Evolutionary conservation across 768 basidiomycete genomes (phyloP).

Genomic region (Pleurotus citrinopileatus): DNA sequence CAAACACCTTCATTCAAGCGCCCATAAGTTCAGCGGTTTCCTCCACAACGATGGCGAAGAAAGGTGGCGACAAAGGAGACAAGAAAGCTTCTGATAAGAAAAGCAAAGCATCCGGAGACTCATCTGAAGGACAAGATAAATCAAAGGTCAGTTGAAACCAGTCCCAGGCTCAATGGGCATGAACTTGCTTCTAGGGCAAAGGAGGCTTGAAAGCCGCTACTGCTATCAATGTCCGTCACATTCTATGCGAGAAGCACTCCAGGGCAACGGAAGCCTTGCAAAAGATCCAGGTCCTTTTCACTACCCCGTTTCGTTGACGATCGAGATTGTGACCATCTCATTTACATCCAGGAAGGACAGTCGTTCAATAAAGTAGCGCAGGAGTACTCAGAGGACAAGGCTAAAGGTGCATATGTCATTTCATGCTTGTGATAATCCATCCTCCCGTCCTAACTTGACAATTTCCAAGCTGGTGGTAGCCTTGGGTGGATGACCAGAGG

Average conservation of each 20-base stretch:
- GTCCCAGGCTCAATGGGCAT: neutral
- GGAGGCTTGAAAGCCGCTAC: conserved; percentile 73
- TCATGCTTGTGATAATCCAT: neutral
- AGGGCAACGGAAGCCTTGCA: conserved; percentile 74
- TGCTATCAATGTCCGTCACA: conserved; percentile 83
- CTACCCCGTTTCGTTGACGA: neutral
- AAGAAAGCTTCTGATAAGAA: conserved; percentile 41
- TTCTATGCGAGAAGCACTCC: conserved; percentile 85
- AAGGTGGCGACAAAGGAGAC: conserved; percentile 26
- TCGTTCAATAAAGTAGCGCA: conserved; percentile 87
- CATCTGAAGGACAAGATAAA: conserved; percentile 35
- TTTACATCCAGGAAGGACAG: conserved; percentile 55
- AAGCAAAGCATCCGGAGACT: conserved; percentile 33
- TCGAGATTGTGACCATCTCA: neutral
- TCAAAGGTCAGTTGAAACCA: conserved; percentile 30
- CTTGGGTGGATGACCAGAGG: conserved; percentile 86
- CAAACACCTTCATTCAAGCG: neutral
- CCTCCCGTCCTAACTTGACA: neutral
- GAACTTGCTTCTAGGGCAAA: conserved; percentile 34
- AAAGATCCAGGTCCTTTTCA: conserved; percentile 63
- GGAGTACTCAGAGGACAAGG: conserved; percentile 90
- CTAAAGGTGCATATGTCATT: conserved; percentile 58
- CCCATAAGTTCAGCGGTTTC: too few relatives aligned
- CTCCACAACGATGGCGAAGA: conserved; percentile 31
- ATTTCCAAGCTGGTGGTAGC: conserved; percentile 68